phyloP scores from a whole-genome alignment of 805 yeast species.

The Starmera quercuum region DNA sequence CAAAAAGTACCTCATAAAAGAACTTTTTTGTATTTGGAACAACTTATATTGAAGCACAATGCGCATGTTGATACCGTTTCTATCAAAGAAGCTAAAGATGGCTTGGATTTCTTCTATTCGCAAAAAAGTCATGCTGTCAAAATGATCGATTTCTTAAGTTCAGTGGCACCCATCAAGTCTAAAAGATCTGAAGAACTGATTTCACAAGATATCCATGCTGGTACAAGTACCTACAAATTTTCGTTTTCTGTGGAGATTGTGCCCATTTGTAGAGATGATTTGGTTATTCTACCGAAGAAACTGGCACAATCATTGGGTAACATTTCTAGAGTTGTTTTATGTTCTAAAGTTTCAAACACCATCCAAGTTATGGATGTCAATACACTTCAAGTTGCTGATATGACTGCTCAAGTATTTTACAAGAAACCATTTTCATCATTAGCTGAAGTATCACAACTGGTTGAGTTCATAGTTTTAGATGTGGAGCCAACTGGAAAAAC shows the following conservation, averaged over 20 bases:
- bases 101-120: conserved; percentile 87
- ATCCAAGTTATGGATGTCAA: conserved; percentile 83
- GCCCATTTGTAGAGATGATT: conserved; percentile 94
- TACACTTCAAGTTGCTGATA: conserved; percentile 71
- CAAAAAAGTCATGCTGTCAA: conserved; percentile 87
- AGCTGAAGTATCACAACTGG: conserved; percentile 65
- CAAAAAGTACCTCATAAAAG: conserved; percentile 96
- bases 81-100: conserved; percentile 88
- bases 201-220: conserved; percentile 87
- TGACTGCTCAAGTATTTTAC: conserved; percentile 70
- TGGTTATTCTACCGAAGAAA: conserved; percentile 84
- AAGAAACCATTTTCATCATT: conserved; percentile 73
- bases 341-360: conserved; percentile 76
- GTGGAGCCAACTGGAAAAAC: conserved; percentile 86
- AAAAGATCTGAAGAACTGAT: conserved; percentile 88
- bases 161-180: conserved; percentile 78
- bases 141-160: conserved; percentile 82
- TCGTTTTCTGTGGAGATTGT: conserved; percentile 89
- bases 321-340: conserved; percentile 72
- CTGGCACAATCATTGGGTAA: conserved; percentile 80
- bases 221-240: conserved; percentile 81
- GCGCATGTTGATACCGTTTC: conserved; percentile 93
- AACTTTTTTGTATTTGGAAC: conserved; percentile 93
- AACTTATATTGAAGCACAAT: conserved; percentile 82
- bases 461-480: conserved; percentile 86